Base-by-base conservation (phyloP, 495 filamentous ascomycete genomes). In the Penicillium verhagenii region DNA sequence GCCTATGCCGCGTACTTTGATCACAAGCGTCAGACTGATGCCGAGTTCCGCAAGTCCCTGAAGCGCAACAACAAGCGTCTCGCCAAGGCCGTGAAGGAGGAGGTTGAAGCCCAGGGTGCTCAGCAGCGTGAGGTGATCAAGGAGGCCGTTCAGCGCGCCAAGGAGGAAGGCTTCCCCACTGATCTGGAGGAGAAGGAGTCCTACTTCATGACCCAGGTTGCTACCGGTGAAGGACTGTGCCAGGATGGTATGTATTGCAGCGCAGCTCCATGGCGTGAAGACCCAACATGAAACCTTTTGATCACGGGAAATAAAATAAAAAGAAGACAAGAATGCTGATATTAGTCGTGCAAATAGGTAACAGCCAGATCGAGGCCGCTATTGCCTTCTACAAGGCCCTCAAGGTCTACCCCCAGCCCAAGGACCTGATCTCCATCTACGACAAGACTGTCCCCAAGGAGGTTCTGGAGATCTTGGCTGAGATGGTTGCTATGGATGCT, bases 401-500 rank as follows among this genome's bases (percentile, higher is more conserved):
- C 63, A 98, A 97, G 80, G 94, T 98, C 31, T 98, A 98, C 74
- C 94, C 94, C 8, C 86, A 91, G 58, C 94, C 94, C 7, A 82
- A 85, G 64, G 94, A 97, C 65, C 79, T 98, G 52, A 96, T 98
- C 69, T 80, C 77, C 53, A 97, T 98, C 69, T 98, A 97, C 75
- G 95, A 97, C 73, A 96, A 96, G 82, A 97, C 93, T 40, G 92
- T 96, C 20, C 84, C 91, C 44, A 96, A 96, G 84, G 92, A 92
- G 50, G 87, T 97, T 33, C 82, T 98, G 45, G 94, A 97, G 68
- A 83, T 97, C 50, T 85, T 98, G 40, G 95, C 94, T 37, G 91
- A 96, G 74, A 97, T 98, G 92, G 93, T 97, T 67, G 95, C 94
- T 31, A 82, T 89, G 64, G 94, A 98, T 73, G 76, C 83, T 28